Percentiles rank a stretch among this genome's conserved stretches.
Evolutionary conservation across 2,329 filamentous ascomycete genomes (phyloP).

Genomic region (Samsoniella hepiali): DNA sequence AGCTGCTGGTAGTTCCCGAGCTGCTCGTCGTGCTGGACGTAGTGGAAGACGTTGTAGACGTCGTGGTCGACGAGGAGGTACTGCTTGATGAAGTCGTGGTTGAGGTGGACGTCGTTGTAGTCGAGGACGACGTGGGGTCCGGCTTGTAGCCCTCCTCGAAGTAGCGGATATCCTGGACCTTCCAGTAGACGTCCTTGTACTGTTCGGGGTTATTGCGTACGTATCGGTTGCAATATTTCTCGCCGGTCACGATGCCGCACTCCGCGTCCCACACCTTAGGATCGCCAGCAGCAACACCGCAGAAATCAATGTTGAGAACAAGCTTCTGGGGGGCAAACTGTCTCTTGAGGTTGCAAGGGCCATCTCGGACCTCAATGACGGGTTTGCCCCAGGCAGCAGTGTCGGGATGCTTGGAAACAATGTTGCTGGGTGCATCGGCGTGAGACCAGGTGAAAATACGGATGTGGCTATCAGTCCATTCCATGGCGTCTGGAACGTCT

Average conservation of each 20-base stretch:
- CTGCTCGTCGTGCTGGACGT: conserved; percentile 4
- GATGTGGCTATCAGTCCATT: conserved; percentile 60
- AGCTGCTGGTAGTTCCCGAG: not conserved
- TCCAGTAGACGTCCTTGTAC: conserved; percentile 40
- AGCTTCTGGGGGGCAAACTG: conserved; percentile 30
- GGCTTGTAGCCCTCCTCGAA: conserved; percentile 26
- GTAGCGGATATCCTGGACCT: conserved; percentile 44
- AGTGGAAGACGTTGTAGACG: conserved; percentile 10
- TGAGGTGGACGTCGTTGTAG: conserved; percentile 19
- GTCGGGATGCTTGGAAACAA: conserved; percentile 34
- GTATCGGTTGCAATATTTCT: conserved; percentile 34
- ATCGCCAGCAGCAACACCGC: conserved; percentile 3
- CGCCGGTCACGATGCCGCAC: conserved; percentile 27
- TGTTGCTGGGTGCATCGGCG: conserved; percentile 53
- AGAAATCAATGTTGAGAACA: conserved; percentile 26
- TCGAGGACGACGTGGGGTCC: conserved; percentile 25
- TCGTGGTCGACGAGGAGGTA: conserved; percentile 13
- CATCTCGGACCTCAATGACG: conserved; percentile 23
- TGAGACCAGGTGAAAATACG: conserved; percentile 65
- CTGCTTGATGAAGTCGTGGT: conserved; percentile 8
- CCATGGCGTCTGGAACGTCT: conserved; percentile 47
- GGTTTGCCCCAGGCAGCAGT: conserved; percentile 29
- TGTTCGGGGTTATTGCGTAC: conserved; percentile 35
- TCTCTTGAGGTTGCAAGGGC: conserved; percentile 27
- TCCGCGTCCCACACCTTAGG: not conserved